Percentiles rank a stretch among this genome's conserved stretches.
Evolutionary conservation across 1,139 yeast species (phyloP).

Genomic region (Kluyveromyces sp.): DNA sequence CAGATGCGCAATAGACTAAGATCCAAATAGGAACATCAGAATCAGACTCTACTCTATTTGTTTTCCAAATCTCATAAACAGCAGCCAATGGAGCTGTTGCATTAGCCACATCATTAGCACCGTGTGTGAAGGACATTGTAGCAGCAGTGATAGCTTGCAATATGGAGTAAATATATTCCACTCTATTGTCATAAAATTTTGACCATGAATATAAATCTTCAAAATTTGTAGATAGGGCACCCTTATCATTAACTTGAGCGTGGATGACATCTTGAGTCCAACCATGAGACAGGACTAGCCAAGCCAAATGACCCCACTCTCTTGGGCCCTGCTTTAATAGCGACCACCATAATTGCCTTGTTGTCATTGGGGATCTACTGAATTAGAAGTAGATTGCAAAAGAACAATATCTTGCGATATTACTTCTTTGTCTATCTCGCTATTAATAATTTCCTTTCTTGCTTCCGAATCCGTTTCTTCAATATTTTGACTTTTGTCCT

Average conservation of each 20-base stretch:
- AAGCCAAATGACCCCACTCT: constrained; percentile 44
- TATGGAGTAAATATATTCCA: constrained; percentile 63
- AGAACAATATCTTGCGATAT: constrained; percentile 5
- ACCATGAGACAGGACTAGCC: constrained; percentile 51
- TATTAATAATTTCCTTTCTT: constrained; percentile 4
- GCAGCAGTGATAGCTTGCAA: constrained; percentile 69
- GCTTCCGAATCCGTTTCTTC: constrained; percentile 5
- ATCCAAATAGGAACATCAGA: constrained; percentile 68
- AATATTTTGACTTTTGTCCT: constrained; percentile 18
- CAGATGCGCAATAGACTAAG: constrained; percentile 58
- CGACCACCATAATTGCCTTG: constrained; percentile 39
- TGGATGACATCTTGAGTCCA: constrained; percentile 56
- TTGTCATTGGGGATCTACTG: constrained; percentile 29
- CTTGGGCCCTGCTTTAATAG: constrained; percentile 40
- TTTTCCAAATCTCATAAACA: constrained; percentile 53
- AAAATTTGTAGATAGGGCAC: constrained; percentile 33
- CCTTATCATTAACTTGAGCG: constrained; percentile 35
- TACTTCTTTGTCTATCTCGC: constrained; percentile 1
- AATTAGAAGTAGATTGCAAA: constrained; percentile 9
- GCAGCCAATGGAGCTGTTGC: constrained; percentile 74
- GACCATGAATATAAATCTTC: constrained; percentile 48
- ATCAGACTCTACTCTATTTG: constrained; percentile 41
- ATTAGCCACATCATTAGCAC: constrained; percentile 73
- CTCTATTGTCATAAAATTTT: constrained; percentile 61
- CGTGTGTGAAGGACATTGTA: constrained; percentile 78